Base-by-base conservation (phyloP, 2,329 filamentous ascomycete species). In the Sclerotinia trifoliorum region DNA sequence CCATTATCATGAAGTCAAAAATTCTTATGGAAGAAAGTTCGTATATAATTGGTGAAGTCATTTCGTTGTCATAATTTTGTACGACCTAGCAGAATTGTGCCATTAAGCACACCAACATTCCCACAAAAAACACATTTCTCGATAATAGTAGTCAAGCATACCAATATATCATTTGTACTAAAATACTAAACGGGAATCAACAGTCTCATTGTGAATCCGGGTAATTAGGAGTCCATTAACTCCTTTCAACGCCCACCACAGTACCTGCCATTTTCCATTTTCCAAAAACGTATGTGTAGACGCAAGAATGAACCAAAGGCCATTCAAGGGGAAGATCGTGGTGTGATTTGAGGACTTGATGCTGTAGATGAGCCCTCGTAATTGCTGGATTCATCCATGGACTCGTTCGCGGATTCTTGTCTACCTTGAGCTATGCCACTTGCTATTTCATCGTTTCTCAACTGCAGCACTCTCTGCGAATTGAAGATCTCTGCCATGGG, bases 361-460 rank as follows among this genome's bases (percentile, higher is more conserved):
- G 42, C 32, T n/a, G 54, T 61, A 11, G 55, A 60, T 3, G 55
- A 66, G 60, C 17, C 60, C 11, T 61, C 55, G n/a, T 46, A 61
- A 7, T 24, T 5, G 29, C 58, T 62, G 7, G n/a, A 51, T 21
- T 66, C 65, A 29, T 32, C 44, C 42, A 66, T 60, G 13, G 54
- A 51, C 19, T 51, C 39, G 17, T 49, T 35, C 5, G 15, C 19
- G 10, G 65, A 61, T 46, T 26, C 32, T n/a, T 19, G 26, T 48
- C 26, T 46, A 8, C 21, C 46, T 7, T 44, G 13, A 8, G 11
- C 44, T 35, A 15, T 21, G 15, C 10, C 44, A 17, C 42, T 39
- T 61, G 49, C 42, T 52, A 32, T 2, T 24, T 39, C 42, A 19
- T 66, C 17, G 5, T 66, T 39, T 49, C 55, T 61, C 17, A 66